phyloP scores from a whole-genome alignment of 768 basidiomycete species.

The Dioszegia aurantiaca region DNA sequence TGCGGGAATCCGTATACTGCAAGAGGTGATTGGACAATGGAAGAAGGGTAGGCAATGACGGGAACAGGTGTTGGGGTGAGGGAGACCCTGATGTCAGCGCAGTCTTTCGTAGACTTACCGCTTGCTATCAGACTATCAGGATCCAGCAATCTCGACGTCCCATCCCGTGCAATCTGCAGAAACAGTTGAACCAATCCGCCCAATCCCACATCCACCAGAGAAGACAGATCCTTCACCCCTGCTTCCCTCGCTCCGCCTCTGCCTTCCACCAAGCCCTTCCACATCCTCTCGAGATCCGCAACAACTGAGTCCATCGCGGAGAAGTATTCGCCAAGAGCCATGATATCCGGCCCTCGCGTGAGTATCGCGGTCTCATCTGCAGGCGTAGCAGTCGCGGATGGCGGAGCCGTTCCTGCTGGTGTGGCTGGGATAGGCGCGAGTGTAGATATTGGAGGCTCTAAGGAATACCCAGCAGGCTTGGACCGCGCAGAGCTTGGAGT shows the following conservation, averaged over 20 bases:
- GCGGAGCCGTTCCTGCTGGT: slow-evolving; percentile 25
- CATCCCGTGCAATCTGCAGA: slow-evolving; percentile 40
- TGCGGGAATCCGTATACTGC: slow-evolving; percentile 9
- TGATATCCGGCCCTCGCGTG: slow-evolving; percentile 46
- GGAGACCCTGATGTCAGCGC: slow-evolving; percentile 31
- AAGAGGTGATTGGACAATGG: slow-evolving; percentile 23
- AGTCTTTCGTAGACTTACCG: slow-evolving; percentile 24
- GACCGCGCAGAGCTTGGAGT: slow-evolving; percentile 13
- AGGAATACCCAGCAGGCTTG: slow-evolving; percentile 26
- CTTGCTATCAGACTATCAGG: slow-evolving; percentile 29
- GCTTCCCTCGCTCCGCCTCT: slow-evolving; percentile 43
- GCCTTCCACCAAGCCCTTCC: slow-evolving; percentile 38
- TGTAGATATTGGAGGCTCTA: slow-evolving; percentile 16
- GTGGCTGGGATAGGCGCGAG: slow-evolving; percentile 18
- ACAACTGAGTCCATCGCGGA: slow-evolving; percentile 40
- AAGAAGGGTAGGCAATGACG: slow-evolving; percentile 32
- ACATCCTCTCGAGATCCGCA: slow-evolving; percentile 47
- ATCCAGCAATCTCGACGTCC: slow-evolving; percentile 29
- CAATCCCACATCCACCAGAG: slow-evolving; percentile 43
- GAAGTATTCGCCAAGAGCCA: slow-evolving; percentile 45
- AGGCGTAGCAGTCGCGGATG: slow-evolving; percentile 24
- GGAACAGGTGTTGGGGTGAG: slow-evolving; percentile 41
- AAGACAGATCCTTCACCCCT: slow-evolving; percentile 44
- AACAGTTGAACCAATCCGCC: slow-evolving; percentile 40
- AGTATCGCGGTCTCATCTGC: slow-evolving; percentile 46